Evolutionary conservation across 805 yeast species (phyloP).

Genomic region (Barnettozyma wickerhamii): DNA sequence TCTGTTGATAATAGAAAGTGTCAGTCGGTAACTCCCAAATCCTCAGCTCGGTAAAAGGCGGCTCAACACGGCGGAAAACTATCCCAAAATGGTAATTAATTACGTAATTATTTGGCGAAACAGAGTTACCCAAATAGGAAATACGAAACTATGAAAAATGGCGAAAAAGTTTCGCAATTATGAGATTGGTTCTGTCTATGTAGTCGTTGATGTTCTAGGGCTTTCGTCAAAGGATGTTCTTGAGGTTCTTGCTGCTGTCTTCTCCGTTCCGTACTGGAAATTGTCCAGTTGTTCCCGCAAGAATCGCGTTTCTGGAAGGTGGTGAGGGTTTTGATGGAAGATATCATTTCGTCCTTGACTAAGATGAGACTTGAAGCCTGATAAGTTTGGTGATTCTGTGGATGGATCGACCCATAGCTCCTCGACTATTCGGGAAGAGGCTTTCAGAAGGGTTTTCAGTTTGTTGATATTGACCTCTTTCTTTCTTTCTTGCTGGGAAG

Average conservation of each 20-base stretch:
- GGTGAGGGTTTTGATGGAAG: too few species aligned
- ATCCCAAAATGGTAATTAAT: too few species aligned
- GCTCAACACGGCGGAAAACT: too few species aligned
- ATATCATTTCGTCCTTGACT: not conserved
- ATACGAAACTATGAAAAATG: not conserved
- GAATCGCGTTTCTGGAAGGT: constrained; percentile 7
- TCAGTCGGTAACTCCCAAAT: too few species aligned
- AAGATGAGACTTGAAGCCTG: not conserved
- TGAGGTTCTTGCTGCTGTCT: not conserved
- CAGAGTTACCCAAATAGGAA: too few species aligned
- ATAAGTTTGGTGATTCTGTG: not conserved
- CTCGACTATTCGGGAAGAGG: constrained; percentile 3
- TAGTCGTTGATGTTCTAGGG: constrained; percentile 5
- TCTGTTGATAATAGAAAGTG: too few species aligned
- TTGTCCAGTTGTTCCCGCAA: constrained; percentile 6
- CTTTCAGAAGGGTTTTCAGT: constrained; percentile 6
- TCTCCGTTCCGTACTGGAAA: constrained; percentile 3
- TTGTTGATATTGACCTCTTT: constrained; percentile 5
- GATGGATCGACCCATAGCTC: constrained; percentile 10
- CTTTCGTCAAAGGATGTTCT: constrained; percentile 6
- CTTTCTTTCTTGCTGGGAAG: not conserved
- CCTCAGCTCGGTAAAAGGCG: too few species aligned
- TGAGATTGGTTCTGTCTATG: not conserved
- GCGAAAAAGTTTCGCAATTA: not conserved
- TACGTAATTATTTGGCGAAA: too few species aligned